Conservation (phyloP, 345 rosid genomes). For the Dimocarpus longan region DNA sequence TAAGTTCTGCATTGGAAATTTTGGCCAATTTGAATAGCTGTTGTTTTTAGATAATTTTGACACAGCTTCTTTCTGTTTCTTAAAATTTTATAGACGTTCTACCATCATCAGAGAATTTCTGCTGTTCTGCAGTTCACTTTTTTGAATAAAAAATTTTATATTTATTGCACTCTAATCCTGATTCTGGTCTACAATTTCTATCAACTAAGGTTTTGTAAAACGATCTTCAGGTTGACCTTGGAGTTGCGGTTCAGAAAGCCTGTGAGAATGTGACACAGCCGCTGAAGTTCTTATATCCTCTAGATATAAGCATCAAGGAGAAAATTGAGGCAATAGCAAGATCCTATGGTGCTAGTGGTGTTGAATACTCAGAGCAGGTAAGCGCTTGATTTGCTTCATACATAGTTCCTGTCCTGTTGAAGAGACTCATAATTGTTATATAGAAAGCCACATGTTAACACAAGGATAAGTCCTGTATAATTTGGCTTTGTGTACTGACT, state of each 20-base stretch:
- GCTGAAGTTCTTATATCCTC: constrained; percentile 74
- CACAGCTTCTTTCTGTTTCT: background rate
- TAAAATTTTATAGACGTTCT: background rate
- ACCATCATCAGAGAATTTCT: background rate
- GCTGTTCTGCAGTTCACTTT: background rate
- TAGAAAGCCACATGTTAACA: background rate
- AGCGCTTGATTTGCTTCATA: constrained; percentile 9
- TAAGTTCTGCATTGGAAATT: background rate
- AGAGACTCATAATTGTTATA: background rate
- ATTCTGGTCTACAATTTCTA: background rate
- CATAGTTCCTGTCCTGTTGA: background rate
- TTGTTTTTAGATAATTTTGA: background rate
- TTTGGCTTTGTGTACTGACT: background rate
- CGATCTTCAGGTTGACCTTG: constrained; percentile 81
- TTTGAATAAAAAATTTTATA: background rate
- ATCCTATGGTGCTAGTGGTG: constrained; percentile 94
- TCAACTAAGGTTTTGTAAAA: background rate
- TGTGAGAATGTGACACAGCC: constrained; percentile 74
- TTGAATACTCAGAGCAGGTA: constrained; percentile 95
- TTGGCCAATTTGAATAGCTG: background rate
- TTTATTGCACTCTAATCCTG: background rate
- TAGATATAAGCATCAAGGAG: constrained; percentile 79
- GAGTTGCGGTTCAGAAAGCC: constrained; percentile 88
- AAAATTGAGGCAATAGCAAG: constrained; percentile 90
- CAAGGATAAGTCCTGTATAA: too few relatives aligned